A percentile compares a stretch with the other conserved stretches of the same genome.
Evolutionary conservation across 2,329 filamentous ascomycete species (phyloP).

Genomic region (Trichoderma koningii): DNA sequence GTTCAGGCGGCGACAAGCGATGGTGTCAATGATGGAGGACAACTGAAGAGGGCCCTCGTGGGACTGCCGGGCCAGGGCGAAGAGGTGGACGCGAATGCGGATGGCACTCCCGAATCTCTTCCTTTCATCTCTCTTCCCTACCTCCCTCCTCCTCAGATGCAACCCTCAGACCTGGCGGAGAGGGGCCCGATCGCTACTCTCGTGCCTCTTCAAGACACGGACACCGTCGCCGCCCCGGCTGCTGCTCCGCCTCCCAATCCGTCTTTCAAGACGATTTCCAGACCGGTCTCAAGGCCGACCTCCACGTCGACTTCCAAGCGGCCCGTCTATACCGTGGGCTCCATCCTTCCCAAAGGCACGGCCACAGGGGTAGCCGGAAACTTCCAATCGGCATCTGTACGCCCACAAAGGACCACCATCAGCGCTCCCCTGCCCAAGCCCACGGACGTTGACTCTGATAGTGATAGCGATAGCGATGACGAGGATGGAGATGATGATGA

Average conservation of each 20-base stretch:
- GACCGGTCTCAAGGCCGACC: not conserved
- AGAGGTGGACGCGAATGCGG: not conserved
- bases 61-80: not conserved
- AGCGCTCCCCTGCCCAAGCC: slow-evolving; percentile 4
- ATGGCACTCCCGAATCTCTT: not conserved
- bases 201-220: not conserved
- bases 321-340: not conserved
- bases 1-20: not conserved
- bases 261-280: not conserved
- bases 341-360: not conserved
- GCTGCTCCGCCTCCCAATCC: not conserved
- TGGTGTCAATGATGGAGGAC: not conserved
- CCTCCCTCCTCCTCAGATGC: not conserved
- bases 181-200: not conserved
- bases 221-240: not conserved
- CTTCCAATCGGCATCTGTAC: not conserved
- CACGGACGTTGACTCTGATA: not conserved
- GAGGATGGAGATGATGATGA: not conserved
- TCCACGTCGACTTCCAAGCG: not conserved
- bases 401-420: not conserved
- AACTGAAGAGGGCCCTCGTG: not conserved
- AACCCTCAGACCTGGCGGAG: not conserved
- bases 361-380: slow-evolving; percentile 10
- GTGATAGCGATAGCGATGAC: not conserved
- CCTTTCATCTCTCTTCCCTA: not conserved